phyloP scores from a whole-genome alignment of 2,329 filamentous ascomycete species.

The Pseudocercospora ulei region DNA sequence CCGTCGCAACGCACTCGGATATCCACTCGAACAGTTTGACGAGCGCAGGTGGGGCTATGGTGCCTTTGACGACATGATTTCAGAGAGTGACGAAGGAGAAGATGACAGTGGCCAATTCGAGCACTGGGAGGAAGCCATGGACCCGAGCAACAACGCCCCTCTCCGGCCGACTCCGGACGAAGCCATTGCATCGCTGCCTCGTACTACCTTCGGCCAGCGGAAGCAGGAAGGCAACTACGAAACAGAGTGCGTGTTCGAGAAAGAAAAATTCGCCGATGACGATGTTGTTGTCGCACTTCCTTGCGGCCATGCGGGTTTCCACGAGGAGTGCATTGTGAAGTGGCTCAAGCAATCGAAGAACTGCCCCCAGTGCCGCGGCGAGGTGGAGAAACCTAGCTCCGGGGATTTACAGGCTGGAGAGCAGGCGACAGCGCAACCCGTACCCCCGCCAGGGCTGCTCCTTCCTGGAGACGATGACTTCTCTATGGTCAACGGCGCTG shows the following conservation, averaged over 20 bases:
- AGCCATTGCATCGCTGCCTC: constrained; percentile 20
- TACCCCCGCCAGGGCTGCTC: not conserved
- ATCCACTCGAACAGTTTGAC: constrained; percentile 26
- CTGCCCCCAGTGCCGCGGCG: constrained; percentile 24
- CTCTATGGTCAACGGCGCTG: constrained; percentile 5
- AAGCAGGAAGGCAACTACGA: constrained; percentile 13
- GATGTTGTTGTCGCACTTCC: constrained; percentile 19
- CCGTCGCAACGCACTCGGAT: constrained; percentile 18
- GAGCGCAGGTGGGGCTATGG: constrained; percentile 27
- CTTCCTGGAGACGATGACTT: constrained; percentile 4
- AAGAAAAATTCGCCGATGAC: constrained; percentile 16
- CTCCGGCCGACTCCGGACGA: constrained; percentile 18
- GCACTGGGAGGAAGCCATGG: constrained; percentile 24
- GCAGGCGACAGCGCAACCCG: not conserved
- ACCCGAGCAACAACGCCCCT: constrained; percentile 19
- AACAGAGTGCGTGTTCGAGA: constrained; percentile 19
- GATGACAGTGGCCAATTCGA: constrained; percentile 19
- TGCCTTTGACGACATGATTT: constrained; percentile 25
- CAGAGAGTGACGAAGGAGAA: constrained; percentile 14
- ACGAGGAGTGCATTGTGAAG: constrained; percentile 21
- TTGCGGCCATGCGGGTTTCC: constrained; percentile 22
- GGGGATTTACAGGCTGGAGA: not conserved
- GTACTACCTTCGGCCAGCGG: constrained; percentile 14
- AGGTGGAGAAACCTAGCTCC: no score
- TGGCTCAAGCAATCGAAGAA: constrained; percentile 23